Percentiles rank a stretch among this genome's conserved stretches.
phyloP scores from a whole-genome alignment of 352 stramenopile genomes.

The Phytophthora quininea region DNA sequence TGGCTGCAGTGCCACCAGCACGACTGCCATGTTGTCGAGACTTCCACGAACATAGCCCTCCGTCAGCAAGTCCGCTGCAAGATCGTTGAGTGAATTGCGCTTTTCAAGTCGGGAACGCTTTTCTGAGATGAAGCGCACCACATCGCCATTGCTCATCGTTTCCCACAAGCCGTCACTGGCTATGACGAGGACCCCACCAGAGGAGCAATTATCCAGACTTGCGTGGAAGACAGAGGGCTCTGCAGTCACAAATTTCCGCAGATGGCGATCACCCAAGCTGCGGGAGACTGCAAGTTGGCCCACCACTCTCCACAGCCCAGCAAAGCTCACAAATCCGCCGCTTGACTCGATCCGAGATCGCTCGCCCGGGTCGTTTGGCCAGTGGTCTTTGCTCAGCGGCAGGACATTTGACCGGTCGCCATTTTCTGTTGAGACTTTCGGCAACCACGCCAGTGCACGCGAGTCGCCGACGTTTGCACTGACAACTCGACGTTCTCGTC shows the following conservation, averaged over 20 bases:
- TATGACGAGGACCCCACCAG: conserved; percentile 47
- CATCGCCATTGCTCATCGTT: conserved; percentile 61
- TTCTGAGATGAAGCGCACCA: conserved; percentile 53
- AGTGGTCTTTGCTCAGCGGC: conserved; percentile 66
- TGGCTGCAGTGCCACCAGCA: conserved; percentile 41
- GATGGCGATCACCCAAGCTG: conserved; percentile 90
- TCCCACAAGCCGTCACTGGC: conserved; percentile 85
- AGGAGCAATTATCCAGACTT: conserved; percentile 15
- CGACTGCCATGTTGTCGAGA: conserved; percentile 94
- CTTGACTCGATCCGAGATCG: conserved; percentile 74
- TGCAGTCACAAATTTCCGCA: conserved; percentile 83
- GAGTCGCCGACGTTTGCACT: conserved; percentile 89
- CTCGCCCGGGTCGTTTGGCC: conserved; percentile 56
- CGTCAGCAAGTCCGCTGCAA: conserved; percentile 82
- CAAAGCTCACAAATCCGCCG: conserved; percentile 73
- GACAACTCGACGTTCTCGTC: conserved; percentile 52
- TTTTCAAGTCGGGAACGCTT: neutral
- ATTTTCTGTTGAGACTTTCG: neutral
- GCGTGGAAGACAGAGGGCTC: conserved; percentile 78
- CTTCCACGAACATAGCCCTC: conserved; percentile 95
- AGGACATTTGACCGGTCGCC: conserved; percentile 10
- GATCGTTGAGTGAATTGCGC: conserved; percentile 58
- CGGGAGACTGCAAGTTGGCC: conserved; percentile 92
- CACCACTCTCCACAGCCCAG: conserved; percentile 87
- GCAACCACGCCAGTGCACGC: conserved; percentile 62